Evolutionary conservation across 352 stramenopile species (phyloP).

Genomic region (Phytophthora constricta): DNA sequence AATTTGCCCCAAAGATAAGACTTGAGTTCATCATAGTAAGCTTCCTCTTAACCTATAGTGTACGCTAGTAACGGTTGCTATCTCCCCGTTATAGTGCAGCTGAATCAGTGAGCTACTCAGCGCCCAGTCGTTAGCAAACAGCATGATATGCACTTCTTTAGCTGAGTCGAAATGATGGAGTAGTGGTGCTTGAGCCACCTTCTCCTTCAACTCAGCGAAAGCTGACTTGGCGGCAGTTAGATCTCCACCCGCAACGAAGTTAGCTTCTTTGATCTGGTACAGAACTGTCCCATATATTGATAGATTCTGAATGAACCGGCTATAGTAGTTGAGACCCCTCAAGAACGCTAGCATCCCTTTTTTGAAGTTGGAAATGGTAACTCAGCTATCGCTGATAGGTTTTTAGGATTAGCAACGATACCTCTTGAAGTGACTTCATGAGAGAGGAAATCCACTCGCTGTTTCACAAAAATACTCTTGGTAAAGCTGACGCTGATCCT

Average conservation of each 20-base stretch:
- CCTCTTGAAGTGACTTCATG: neutral
- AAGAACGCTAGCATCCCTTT: neutral
- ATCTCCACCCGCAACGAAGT: neutral
- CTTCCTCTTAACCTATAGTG: no score
- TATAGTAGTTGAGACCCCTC: neutral
- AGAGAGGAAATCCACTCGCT: neutral
- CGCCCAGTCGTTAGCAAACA: conserved; percentile 2
- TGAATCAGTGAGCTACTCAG: neutral
- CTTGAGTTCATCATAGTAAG: no score
- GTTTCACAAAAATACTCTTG: neutral
- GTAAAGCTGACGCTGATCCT: neutral
- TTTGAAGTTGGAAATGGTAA: neutral
- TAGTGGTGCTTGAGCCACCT: neutral
- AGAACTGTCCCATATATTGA: neutral
- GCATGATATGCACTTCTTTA: neutral
- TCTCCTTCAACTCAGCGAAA: neutral
- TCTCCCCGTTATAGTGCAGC: neutral
- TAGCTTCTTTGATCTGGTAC: neutral
- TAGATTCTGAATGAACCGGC: neutral
- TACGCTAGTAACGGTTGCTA: no score
- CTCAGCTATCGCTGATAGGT: neutral
- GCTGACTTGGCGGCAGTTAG: neutral
- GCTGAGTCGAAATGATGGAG: neutral
- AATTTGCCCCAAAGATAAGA: no score
- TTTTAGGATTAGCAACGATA: neutral